These are phyloP conservation scores for Posidonia oceanica DNA, from an alignment of 116 monocot genomes.

Conservation along the genomic window DNA sequence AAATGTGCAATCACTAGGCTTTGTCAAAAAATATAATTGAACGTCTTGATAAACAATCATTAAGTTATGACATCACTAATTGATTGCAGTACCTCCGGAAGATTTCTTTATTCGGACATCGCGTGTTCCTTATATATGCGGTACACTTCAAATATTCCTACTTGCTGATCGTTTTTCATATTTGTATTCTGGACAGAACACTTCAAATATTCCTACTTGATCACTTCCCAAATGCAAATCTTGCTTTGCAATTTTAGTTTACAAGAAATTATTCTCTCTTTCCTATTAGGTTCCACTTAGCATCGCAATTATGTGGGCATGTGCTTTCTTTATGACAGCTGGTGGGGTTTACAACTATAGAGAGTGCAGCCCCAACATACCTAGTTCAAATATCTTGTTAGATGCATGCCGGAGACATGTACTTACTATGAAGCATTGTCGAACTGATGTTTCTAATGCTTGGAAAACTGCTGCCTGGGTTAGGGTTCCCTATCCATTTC, in stretches of 20 bases:
- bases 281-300: slow-evolving; percentile 68
- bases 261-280: background rate
- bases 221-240: background rate
- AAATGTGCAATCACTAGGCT: background rate
- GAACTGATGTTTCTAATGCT: slow-evolving; percentile 94
- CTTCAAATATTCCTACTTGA: background rate
- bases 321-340: slow-evolving; percentile 93
- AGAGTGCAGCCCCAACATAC: slow-evolving; percentile 71
- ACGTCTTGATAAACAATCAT: too few species aligned
- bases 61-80: background rate
- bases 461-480: slow-evolving; percentile 88
- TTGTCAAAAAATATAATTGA: too few species aligned
- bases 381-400: slow-evolving; percentile 82
- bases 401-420: slow-evolving; percentile 72
- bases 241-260: background rate
- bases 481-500: slow-evolving; percentile 91
- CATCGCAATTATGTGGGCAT: slow-evolving; percentile 88
- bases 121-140: slow-evolving; percentile 83
- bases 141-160: slow-evolving; percentile 23
- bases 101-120: slow-evolving; percentile 75
- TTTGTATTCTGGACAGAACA: background rate
- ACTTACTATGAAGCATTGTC: slow-evolving; percentile 61
- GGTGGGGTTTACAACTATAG: slow-evolving; percentile 86
- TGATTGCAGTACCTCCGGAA: slow-evolving; percentile 76
- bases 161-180: background rate